Conservation (phyloP, 805 yeast species). For the Metschnikowia amazonensis region DNA sequence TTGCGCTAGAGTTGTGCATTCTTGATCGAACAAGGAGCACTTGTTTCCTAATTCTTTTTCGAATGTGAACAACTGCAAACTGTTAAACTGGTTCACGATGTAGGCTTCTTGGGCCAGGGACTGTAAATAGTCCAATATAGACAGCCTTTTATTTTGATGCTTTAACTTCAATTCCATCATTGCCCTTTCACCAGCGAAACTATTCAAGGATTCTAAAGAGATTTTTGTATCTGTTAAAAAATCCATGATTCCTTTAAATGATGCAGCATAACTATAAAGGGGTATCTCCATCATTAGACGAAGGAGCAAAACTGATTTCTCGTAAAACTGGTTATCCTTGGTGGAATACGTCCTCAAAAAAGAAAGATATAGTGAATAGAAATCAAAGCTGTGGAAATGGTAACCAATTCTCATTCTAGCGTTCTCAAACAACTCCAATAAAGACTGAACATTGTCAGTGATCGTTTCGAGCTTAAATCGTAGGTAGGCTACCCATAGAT, state of each 20-base stretch:
- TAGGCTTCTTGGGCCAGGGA: conserved; percentile 50
- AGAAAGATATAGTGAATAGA: conserved; percentile 48
- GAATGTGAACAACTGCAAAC: conserved; percentile 46
- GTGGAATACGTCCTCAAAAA: conserved; percentile 34
- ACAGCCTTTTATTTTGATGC: conserved; percentile 23
- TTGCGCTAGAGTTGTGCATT: conserved; percentile 40
- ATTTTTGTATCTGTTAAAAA: conserved; percentile 26
- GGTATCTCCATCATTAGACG: conserved; percentile 55
- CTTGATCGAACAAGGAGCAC: conserved; percentile 35
- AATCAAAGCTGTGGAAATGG: conserved; percentile 48
- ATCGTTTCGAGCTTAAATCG: conserved; percentile 35
- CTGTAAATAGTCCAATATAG: conserved; percentile 34
- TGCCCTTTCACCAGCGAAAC: conserved; percentile 21
- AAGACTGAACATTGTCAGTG: conserved; percentile 24
- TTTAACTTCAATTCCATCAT: conserved; percentile 12
- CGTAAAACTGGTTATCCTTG: conserved; percentile 21
- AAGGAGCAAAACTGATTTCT: conserved; percentile 40
- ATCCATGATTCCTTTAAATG: conserved; percentile 34
- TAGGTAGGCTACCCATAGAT: conserved; percentile 51
- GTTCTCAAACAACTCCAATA: conserved; percentile 39
- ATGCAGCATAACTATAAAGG: conserved; percentile 47
- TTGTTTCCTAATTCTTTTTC: conserved; percentile 38
- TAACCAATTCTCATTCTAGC: conserved; percentile 49
- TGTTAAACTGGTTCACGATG: conserved; percentile 52
- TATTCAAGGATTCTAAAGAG: conserved; percentile 13